Conservation (phyloP, 129 eudicot genomes). For the Flaveria brownii region DNA sequence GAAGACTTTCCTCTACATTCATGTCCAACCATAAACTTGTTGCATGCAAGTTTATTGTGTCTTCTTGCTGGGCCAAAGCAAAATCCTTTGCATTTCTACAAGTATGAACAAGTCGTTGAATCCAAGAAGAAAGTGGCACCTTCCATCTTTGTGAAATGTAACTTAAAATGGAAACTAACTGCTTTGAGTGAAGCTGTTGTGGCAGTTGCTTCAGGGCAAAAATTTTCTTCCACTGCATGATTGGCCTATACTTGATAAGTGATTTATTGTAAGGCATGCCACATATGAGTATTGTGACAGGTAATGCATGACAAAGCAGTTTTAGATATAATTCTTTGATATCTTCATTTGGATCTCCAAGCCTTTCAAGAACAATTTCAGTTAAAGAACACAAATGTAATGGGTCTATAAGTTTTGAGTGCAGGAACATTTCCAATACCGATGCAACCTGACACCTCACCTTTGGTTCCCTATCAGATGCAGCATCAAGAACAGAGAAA, state of each 20-base stretch:
- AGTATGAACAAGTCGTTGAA: conserved; percentile 72
- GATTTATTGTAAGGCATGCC: conserved; percentile 57
- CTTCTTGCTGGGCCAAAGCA: conserved; percentile 56
- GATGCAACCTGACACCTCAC: conserved; percentile 68
- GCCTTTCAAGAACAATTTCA: conserved; percentile 78
- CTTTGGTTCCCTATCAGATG: conserved; percentile 88
- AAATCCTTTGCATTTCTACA: conserved; percentile 62
- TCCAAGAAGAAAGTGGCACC: conserved; percentile 98
- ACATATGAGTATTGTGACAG: conserved; percentile 58
- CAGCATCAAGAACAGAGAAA: conserved; percentile 71
- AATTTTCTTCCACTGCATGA: conserved; percentile 76
- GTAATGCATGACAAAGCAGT: conserved; percentile 68
- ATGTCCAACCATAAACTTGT: conserved; percentile 61
- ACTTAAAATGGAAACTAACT: conserved; percentile 86
- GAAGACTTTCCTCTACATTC: conserved; percentile 66
- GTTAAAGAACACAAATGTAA: conserved; percentile 52
- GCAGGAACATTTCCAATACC: conserved; percentile 69
- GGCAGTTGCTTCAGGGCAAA: conserved; percentile 89
- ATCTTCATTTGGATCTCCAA: conserved; percentile 83
- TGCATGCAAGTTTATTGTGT: conserved; percentile 42
- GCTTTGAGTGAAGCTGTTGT: conserved; percentile 93
- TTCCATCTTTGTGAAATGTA: conserved; percentile 98
- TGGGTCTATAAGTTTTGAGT: conserved; percentile 68
- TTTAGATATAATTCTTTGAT: conserved; percentile 60
- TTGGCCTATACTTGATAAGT: conserved; percentile 38